Base-by-base conservation (phyloP, 2,329 filamentous ascomycete genomes). In the Tolypocladium nubicola region DNA sequence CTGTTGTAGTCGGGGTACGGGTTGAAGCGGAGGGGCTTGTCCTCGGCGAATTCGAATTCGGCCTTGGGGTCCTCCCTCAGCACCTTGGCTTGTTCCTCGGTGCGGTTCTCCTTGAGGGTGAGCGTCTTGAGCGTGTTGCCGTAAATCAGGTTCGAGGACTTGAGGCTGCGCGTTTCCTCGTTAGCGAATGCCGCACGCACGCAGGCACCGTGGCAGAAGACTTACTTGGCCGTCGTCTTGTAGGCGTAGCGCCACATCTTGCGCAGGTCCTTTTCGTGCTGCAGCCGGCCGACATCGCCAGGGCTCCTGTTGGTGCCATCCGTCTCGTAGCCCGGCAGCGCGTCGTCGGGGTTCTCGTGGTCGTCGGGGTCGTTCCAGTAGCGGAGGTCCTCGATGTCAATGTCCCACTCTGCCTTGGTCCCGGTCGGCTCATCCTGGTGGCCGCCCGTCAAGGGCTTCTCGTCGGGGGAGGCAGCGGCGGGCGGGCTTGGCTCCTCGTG, bases 1-100 rank as follows among this genome's bases (percentile, higher is more conserved):
- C 78, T 80, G 65, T 88, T 87, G 72, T 90, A 89, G 19, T 81
- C 74, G 0, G 88, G 87, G 61, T 90, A 91, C 0, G 88, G 88
- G 58, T 85, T 79, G 70, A 89, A 90, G 23, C 79, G 75, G 56
- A 81, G 75, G 1, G 83, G 79, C 54, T 75, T 71, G 49, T 79
- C 72, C 14, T 71, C 66, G 56, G 66, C 76, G 63, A 78, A 81
- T 40, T 70, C 70, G 35, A 69, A 61, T 53, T 67, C 65, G 10
- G 67, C 64, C n/a, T 70, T 66, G 55, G 72, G 63, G 39, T 73
- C 70, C 52, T 65, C 67, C 53, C 58, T 62, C 21, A 76, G 66
- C 57, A 64, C 65, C 40, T 61, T 62, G 38, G 61, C 64, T 26
- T 70, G 65, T 37, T 69, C 63, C 11, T 69, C 67, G 30, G 65